These are phyloP conservation scores for Penicillium vulpinum DNA, from an alignment of 2,329 filamentous ascomycete genomes.

Conservation along the genomic window DNA sequence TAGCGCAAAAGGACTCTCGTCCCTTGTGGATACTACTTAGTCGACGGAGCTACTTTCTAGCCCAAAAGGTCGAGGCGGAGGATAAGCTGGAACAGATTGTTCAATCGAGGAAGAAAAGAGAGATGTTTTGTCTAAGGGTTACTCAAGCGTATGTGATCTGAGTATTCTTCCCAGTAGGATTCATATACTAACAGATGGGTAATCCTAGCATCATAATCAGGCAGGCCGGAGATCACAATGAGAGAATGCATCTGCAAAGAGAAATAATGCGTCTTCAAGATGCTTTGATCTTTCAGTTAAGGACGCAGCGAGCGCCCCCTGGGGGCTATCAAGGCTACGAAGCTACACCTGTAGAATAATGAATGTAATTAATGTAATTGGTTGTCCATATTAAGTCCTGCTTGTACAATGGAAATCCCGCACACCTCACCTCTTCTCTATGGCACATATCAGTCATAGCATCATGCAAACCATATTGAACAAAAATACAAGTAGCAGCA, in stretches of 20 bases:
- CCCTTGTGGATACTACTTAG: not conserved
- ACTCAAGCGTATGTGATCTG: not conserved
- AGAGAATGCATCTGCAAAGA: not conserved
- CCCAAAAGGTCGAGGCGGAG: not conserved
- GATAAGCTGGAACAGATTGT: not conserved
- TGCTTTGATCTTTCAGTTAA: not conserved
- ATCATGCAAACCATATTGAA: conserved; percentile 5
- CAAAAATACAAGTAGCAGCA: conserved; percentile 4
- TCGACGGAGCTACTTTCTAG: not conserved
- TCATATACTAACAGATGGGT: not conserved
- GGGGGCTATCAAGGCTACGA: too few species aligned
- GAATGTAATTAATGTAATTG: not conserved
- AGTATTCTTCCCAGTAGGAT: not conserved
- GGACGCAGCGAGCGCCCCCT: not conserved
- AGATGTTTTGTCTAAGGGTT: not conserved
- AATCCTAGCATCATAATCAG: not conserved
- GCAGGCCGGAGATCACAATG: not conserved
- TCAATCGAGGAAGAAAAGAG: not conserved
- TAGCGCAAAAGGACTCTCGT: not conserved
- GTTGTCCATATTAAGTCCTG: conserved; percentile 11
- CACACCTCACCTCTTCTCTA: not conserved
- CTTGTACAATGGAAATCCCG: conserved; percentile 8
- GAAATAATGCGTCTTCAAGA: not conserved
- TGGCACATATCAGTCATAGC: conserved; percentile 7
- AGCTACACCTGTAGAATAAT: not conserved